phyloP scores from a whole-genome alignment of 2,329 filamentous ascomycete genomes.

The Clonostachys sp. region DNA sequence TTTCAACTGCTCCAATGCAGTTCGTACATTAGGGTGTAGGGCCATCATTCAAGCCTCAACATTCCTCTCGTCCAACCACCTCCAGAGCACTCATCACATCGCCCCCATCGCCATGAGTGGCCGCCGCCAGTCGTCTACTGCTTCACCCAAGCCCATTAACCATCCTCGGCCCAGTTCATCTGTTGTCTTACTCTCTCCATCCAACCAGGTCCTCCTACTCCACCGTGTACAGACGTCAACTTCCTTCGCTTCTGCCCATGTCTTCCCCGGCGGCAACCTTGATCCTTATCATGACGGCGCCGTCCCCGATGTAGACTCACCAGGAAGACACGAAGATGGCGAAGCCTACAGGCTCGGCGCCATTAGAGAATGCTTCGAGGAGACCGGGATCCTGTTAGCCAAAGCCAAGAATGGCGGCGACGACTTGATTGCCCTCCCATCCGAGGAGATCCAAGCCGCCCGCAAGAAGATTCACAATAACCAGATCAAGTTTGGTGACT shows the following conservation, averaged over 20 bases:
- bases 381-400: slow-evolving; percentile 83
- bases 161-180: slow-evolving; percentile 64
- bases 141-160: too few relatives aligned
- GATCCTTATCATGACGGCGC: slow-evolving; percentile 71
- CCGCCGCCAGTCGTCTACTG: slow-evolving; percentile 4
- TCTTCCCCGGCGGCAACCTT: slow-evolving; percentile 90
- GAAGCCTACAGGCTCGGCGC: slow-evolving; percentile 75
- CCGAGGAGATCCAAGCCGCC: slow-evolving; percentile 57
- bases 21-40: too few relatives aligned
- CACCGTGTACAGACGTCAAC: slow-evolving; percentile 79
- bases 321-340: slow-evolving; percentile 64
- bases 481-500: slow-evolving; percentile 61
- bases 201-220: slow-evolving; percentile 83
- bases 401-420: slow-evolving; percentile 41
- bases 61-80: not conserved
- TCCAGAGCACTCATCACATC: not conserved
- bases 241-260: slow-evolving; percentile 86
- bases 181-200: slow-evolving; percentile 78
- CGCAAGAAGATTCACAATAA: slow-evolving; percentile 66
- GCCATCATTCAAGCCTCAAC: too few relatives aligned
- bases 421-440: slow-evolving; percentile 55
- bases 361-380: slow-evolving; percentile 90
- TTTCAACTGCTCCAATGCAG: too few relatives aligned
- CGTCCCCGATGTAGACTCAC: slow-evolving; percentile 37
- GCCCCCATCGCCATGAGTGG: slow-evolving; percentile 2